Base-by-base conservation (phyloP, 2,329 filamentous ascomycete genomes). In the Colletotrichum gloeosporioides region DNA sequence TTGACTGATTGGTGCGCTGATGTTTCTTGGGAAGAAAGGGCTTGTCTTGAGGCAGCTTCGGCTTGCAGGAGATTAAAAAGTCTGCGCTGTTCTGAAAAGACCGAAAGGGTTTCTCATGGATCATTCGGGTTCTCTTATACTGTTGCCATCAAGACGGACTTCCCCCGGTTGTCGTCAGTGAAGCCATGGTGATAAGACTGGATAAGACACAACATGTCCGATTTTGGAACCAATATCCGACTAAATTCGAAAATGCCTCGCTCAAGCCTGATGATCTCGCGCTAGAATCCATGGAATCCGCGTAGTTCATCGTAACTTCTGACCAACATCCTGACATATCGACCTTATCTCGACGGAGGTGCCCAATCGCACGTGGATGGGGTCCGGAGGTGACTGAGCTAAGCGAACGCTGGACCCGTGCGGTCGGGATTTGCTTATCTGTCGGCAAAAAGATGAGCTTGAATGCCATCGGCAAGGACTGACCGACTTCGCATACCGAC, bases 401-500 rank as follows among this genome's bases (percentile, higher is more conserved):
- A 70, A n/a, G 29, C 34, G 22, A 66, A 62, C 59, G 59, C 27
- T 13, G 27, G 63, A 55, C 44, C 53, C 18, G 27, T 64, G 16
- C 59, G 12, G 16, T 57, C 27, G 59, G 44, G 44, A 53, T 76
- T n/a, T 69, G 57, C 70, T 76, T 76, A 76, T 76, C 70, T 69
- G 59, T 55, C 57, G 44, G 57, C 49, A 64, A 61, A 32, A 64
- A 61, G 13, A 32, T 27, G 32, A n/a, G 18, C 18, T 18, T 18
- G 29, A 34, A 32, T 66, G 61, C 67, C 72, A 27, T 71, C 39
- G 49, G 62, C 69, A 32, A 32, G 63, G 69, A 32, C 69, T 55
- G 32, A 44, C 53, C 55, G 67, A 69, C 34, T 27, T 69, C 32
- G 67, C 39, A 63, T 27, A n/a, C 34, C 22, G 34, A 34, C 57